Conservation (phyloP, 2,329 filamentous ascomycete species). For the Penicillium aurantiogriseum region DNA sequence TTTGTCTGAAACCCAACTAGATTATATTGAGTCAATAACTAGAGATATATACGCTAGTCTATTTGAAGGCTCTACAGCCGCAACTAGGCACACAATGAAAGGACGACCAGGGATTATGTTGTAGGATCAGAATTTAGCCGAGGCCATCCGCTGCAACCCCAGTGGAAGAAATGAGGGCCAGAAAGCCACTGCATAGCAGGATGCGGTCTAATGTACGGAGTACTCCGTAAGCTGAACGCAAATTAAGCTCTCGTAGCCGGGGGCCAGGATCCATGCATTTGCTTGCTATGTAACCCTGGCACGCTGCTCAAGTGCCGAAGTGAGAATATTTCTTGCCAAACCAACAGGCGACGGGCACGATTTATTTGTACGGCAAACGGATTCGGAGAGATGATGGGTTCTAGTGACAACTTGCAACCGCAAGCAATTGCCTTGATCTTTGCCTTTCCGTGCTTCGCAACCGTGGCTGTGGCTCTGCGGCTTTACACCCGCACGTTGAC, state of each 20-base stretch:
- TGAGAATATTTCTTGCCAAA: not conserved
- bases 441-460: slow-evolving; percentile 17
- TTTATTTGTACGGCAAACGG: not conserved
- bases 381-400: not conserved
- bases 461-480: slow-evolving; percentile 15
- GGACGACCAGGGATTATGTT: not conserved
- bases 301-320: not conserved
- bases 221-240: not conserved
- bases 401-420: slow-evolving; percentile 13
- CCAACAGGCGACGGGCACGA: not conserved
- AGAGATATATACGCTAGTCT: not conserved
- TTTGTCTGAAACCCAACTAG: not conserved
- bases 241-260: not conserved
- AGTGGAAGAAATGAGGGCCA: too few species aligned
- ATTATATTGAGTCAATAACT: not conserved
- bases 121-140: not conserved
- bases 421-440: slow-evolving; percentile 19
- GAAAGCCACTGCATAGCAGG: not conserved
- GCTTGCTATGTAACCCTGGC: not conserved
- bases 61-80: not conserved
- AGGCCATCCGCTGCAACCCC: too few species aligned
- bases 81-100: not conserved
- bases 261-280: not conserved
- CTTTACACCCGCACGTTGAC: slow-evolving; percentile 18
- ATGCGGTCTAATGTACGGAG: not conserved